Evolutionary conservation across 192 early-diverging fungal species (phyloP).

Genomic region (Entophlyctis luteolus): DNA sequence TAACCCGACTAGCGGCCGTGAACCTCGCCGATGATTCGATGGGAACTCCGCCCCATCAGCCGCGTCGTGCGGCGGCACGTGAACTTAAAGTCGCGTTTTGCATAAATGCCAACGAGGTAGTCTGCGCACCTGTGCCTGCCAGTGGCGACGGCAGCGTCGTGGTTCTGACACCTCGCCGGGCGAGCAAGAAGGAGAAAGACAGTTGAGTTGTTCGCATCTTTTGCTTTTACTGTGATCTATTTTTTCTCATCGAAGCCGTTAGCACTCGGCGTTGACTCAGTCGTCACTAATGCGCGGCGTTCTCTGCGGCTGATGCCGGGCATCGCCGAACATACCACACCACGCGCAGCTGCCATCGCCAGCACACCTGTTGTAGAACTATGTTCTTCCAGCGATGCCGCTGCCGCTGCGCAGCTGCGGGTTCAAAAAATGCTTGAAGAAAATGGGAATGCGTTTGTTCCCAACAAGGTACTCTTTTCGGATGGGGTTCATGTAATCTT

Average conservation of each 20-base stretch:
- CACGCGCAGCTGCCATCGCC: neutral
- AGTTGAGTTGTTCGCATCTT: conserved; percentile 1
- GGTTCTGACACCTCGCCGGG: conserved; percentile 22
- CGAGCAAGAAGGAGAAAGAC: conserved; percentile 26
- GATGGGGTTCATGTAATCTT: no score
- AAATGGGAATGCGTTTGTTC: conserved; percentile 27
- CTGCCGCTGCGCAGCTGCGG: neutral
- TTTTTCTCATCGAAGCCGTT: neutral
- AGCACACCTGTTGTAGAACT: no score
- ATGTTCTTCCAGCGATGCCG: no score
- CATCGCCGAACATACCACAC: neutral
- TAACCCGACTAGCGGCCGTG: neutral
- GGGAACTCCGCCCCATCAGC: neutral
- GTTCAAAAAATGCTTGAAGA: conserved; percentile 15
- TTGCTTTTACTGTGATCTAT: conserved; percentile 1
- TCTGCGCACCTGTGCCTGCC: neutral
- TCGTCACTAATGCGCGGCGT: conserved; percentile 27
- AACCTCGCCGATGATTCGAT: neutral
- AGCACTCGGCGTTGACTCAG: conserved; percentile 25
- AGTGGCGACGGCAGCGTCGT: conserved; percentile 13
- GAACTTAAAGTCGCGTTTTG: conserved; percentile 5
- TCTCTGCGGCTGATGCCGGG: conserved; percentile 17
- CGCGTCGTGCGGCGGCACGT: neutral
- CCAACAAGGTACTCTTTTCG: conserved; percentile 25
- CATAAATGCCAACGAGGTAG: neutral